These are phyloP conservation scores for Trichosporon coremiiforme DNA, from an alignment of 1,284 basidiomycete genomes.

Conservation along the genomic window DNA sequence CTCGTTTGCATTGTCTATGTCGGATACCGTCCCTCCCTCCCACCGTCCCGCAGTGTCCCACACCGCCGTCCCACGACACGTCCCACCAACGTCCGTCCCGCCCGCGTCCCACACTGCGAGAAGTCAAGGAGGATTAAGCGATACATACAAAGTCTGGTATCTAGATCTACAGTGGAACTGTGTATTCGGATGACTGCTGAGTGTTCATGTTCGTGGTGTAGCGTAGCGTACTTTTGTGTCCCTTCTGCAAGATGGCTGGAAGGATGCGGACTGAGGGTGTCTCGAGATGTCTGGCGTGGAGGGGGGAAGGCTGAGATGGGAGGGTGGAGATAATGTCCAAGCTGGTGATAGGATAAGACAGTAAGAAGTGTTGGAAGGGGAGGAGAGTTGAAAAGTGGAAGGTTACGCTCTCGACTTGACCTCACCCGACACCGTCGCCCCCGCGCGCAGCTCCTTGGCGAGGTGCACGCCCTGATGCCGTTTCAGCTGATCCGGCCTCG, in stretches of 20 bases:
- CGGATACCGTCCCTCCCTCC: too few species aligned
- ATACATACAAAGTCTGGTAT: slow-evolving; percentile 9
- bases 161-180: slow-evolving; percentile 1
- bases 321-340: not conserved
- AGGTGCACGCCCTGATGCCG: slow-evolving; percentile 55
- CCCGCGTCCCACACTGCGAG: too few species aligned
- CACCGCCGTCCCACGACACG: too few species aligned
- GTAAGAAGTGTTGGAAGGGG: not conserved
- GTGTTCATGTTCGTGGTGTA: not conserved
- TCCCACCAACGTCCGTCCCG: too few species aligned
- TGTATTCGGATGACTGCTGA: not conserved
- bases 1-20: too few species aligned
- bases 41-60: too few species aligned
- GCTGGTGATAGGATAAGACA: too few species aligned
- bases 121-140: not conserved
- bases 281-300: too few species aligned
- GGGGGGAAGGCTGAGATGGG: not conserved
- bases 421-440: not conserved
- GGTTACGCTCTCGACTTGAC: not conserved
- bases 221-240: too few species aligned
- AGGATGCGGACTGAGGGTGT: not conserved
- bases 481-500: slow-evolving; percentile 60
- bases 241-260: too few species aligned
- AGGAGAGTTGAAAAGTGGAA: too few species aligned
- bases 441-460: not conserved